Conservation (phyloP, 2,329 filamentous ascomycete species). For the Aureobasidium sp. region DNA sequence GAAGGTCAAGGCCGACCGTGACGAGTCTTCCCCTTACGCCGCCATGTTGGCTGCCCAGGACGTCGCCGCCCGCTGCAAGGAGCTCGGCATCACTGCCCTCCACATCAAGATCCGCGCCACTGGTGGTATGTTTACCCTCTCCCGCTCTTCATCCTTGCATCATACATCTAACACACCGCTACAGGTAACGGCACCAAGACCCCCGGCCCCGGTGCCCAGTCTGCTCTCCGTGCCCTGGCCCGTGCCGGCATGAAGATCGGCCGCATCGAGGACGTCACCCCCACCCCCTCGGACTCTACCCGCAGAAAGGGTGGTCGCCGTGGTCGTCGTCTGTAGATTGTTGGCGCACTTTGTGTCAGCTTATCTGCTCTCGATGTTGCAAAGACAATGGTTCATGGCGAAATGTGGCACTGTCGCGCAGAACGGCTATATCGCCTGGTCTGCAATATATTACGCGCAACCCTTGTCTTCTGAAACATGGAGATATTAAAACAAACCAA, state of each 20-base stretch:
- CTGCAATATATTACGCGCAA: constrained; percentile 20
- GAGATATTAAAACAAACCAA: constrained; percentile 8
- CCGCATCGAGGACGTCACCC: constrained; percentile 98
- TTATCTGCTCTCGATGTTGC: background rate
- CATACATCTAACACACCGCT: constrained; percentile 4
- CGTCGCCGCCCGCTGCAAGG: constrained; percentile 83
- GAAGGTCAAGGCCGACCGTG: constrained; percentile 99
- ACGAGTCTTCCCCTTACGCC: constrained; percentile 99
- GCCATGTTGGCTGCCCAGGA: constrained; percentile 99
- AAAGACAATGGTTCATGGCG: constrained; percentile 17
- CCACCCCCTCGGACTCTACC: constrained; percentile 97
- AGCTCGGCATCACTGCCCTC: constrained; percentile 83
- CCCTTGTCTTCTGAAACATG: background rate
- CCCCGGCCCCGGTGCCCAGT: constrained; percentile 97
- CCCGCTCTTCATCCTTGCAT: too few species aligned
- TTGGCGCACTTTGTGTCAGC: constrained; percentile 13
- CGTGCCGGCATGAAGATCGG: constrained; percentile 99
- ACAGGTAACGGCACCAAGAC: constrained; percentile 98
- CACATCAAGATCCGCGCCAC: constrained; percentile 99
- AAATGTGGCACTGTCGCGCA: constrained; percentile 30
- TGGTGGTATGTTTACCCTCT: constrained; percentile 58
- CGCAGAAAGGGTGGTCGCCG: constrained; percentile 99
- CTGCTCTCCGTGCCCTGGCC: constrained; percentile 94
- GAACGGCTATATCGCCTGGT: constrained; percentile 30
- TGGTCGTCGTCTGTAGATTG: constrained; percentile 90